Conservation (phyloP, 2,329 filamentous ascomycete species). For the Aspergillus latus region DNA sequence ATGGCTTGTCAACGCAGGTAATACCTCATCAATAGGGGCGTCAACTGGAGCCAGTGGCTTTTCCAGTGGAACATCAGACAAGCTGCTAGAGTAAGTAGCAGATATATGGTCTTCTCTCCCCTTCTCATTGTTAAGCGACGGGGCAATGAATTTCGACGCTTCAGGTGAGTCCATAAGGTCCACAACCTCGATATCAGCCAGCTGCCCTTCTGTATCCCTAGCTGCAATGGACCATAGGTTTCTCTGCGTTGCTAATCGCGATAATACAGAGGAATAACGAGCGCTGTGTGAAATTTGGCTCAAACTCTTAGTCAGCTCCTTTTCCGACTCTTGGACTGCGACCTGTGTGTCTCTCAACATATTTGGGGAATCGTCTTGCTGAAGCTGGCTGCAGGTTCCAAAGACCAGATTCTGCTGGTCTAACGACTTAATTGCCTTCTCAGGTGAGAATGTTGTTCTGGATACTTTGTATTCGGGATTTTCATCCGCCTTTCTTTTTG, state of each 20-base stretch:
- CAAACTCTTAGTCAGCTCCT: constrained; percentile 8
- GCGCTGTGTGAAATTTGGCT: not conserved
- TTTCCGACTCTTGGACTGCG: constrained; percentile 34
- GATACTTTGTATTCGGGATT: constrained; percentile 30
- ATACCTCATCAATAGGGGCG: not conserved
- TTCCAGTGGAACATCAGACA: not conserved
- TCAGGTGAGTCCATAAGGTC: constrained; percentile 54
- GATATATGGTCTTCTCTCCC: not conserved
- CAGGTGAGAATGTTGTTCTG: constrained; percentile 65
- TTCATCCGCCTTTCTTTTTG: constrained; percentile 20
- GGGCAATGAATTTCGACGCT: constrained; percentile 2
- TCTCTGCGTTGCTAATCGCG: constrained; percentile 31
- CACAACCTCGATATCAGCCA: constrained; percentile 63
- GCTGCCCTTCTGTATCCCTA: constrained; percentile 63
- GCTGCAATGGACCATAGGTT: constrained; percentile 71
- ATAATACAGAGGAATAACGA: constrained; percentile 18
- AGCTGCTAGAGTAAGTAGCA: not conserved
- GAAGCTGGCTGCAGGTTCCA: constrained; percentile 81
- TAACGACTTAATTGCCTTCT: constrained; percentile 64
- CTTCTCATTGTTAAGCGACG: constrained; percentile 6
- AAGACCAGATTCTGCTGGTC: constrained; percentile 75
- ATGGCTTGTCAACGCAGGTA: not conserved
- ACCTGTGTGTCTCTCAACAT: constrained; percentile 41
- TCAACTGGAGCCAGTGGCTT: not conserved
- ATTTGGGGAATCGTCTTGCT: constrained; percentile 68